Evolutionary conservation across 164 flowering plant genomes (phyloP), one percentile per base, ranked within the genome.

Genomic region (Kingdonia uniflora): DNA sequence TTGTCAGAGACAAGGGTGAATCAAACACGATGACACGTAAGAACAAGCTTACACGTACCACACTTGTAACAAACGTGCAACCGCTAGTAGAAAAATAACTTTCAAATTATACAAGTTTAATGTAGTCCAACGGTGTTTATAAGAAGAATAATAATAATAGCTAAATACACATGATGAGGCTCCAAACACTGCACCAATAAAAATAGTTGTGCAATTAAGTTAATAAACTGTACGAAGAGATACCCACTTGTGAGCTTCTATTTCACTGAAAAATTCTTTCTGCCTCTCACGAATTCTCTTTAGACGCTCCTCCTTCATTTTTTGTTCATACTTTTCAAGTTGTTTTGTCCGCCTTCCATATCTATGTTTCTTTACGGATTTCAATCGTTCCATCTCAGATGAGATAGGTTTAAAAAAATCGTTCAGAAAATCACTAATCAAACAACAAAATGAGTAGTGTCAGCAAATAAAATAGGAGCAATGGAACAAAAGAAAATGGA

Each of bases 241-340:
- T 12, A 66, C 82, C 54, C 71, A 94, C 99, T 80, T 89, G 80
- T 94, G 99, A 65, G 73, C 68, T 77, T 94, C 99, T 42, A 94
- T 63, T 64, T 89, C 97, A 60, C 80, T 66, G 63, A 94, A 94
- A 73, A 94, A 94, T 54, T 94, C 97, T 74, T 88, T 94, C 74
- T 94, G 99, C 76, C 97, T 81, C 76, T 88, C 97, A 52, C 92
- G 81, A 25, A 82, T 77, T 68, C 99, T 80, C 83, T 82, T 94
- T 60, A 80, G 92, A 21, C 99, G 80, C 69, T 94, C 99, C 76
- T 94, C 99, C 76, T 89, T 94, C 99, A 88, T 88, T 68, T 74
- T 86, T 72, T 79, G 89, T 69, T 94, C 99, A 73, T 57, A 86
- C 58, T 73, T 94, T 64, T 94, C 99, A 26, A 89, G 65, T 62